phyloP scores from a whole-genome alignment of 2,329 filamentous ascomycete species.

The Fusarium paranaense region DNA sequence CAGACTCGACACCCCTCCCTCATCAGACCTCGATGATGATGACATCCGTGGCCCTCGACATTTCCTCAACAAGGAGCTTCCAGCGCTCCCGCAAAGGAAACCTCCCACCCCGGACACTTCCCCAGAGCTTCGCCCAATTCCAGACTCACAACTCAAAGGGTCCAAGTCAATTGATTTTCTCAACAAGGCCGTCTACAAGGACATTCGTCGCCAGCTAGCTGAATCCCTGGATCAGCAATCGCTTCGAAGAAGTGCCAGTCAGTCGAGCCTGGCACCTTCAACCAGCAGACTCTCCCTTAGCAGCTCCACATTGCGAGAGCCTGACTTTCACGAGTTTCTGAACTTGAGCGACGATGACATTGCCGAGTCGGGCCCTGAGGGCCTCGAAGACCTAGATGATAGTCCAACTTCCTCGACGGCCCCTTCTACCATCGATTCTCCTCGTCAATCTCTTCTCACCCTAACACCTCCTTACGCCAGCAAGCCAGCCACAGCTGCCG shows the following conservation, averaged over 20 bases:
- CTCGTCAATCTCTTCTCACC: constrained; percentile 53
- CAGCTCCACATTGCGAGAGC: constrained; percentile 59
- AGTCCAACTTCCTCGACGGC: constrained; percentile 30
- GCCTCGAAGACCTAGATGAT: constrained; percentile 18
- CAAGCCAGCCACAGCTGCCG: constrained; percentile 60
- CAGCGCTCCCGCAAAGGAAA: constrained; percentile 38
- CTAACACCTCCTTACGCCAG: constrained; percentile 59
- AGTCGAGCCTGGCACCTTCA: constrained; percentile 48
- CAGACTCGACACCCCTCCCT: constrained; percentile 50
- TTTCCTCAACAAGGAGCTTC: constrained; percentile 46
- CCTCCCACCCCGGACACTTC: constrained; percentile 51
- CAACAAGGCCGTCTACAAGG: constrained; percentile 42
- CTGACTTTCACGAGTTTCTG: constrained; percentile 65
- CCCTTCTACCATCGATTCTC: constrained; percentile 38
- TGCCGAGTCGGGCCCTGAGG: constrained; percentile 56
- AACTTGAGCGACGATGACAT: constrained; percentile 69
- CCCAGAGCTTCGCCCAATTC: constrained; percentile 48
- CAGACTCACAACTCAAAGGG: constrained; percentile 43
- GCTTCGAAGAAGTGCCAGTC: constrained; percentile 44
- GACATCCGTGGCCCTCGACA: constrained; percentile 18
- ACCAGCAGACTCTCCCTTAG: constrained; percentile 41
- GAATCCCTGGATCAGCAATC: constrained; percentile 41
- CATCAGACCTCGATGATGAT: constrained; percentile 50
- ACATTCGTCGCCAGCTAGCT: constrained; percentile 43
- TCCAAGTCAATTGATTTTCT: constrained; percentile 46